Evolutionary conservation across 1,284 basidiomycete species (phyloP), one percentile per base, ranked within the genome.

Genomic region (Trichosporon sp.): DNA sequence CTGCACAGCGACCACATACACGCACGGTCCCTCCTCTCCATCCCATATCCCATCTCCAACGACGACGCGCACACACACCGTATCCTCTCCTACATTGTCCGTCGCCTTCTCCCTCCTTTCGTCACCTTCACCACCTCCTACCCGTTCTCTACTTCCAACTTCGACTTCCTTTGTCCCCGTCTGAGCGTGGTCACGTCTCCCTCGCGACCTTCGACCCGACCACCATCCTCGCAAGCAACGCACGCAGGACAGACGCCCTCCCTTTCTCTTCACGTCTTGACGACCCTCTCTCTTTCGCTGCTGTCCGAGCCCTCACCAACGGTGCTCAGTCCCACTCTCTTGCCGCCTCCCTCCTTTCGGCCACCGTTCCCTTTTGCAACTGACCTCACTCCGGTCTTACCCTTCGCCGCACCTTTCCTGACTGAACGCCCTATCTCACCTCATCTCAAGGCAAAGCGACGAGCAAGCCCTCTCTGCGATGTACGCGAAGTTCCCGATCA

Each of bases 121-220:
- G 10, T 40, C 38, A 12, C 12, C 51, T 54, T 54, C 10, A 26
- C 19, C 16, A 48, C 16, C 26, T 26, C 46, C 19, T 54, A 6
- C 19, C 26, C 51, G n/a, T 54, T 54, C 51, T 54, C 21, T 54
- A 16, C 6, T 16, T 19, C 16, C n/a, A 4, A 54, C 51, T 21
- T 19, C 51, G 19, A 21, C 51, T 26, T 21, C 51, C 51, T 26
- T n/a, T 54, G 35, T 37, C 5, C 19, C 51, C 51, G 51, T 54
- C 51, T 54, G 51, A 54, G 51, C 51, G 51, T 54, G 51, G 51
- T 54, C 43, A 46, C 43, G 16, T 16, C 43, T 46, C 43, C 4
- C 19, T 54, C 21, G 4, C 48, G 48, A 51, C 48, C 12, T 16
- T 14, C 43, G 43, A 46, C 43, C 43, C 51, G 51, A 10, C 51